Base-by-base conservation (phyloP, 352 stramenopile species). In the Pythium folliculosum region DNA sequence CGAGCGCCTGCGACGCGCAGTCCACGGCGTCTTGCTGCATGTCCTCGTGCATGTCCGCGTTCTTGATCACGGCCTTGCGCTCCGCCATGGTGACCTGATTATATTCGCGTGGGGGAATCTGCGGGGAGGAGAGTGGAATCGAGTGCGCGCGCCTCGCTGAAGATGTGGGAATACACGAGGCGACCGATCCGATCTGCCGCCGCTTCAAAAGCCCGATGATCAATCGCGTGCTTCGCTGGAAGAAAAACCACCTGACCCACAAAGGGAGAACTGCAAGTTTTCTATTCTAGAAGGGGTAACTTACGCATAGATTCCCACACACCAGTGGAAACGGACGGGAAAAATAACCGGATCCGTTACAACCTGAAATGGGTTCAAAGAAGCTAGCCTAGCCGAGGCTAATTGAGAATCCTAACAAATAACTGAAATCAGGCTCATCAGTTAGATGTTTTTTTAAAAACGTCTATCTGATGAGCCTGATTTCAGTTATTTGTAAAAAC, bases 21-120 rank as follows among this genome's bases (percentile, higher is more conserved):
- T 99, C 97, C 47, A 99, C 96, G 38, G 97, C 97, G 80, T 99
- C 97, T 86, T 99, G 97, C 81, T 99, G 97, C 97, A 99, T 99
- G 75, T 99, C 94, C 77, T 99, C 97, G 43, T 97, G 95, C 97
- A 99, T 99, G 80, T 99, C 97, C 49, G 97, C 97, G 86, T 99
- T 99, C 84, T 99, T 99, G 77, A 99, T 99, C 49, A 99, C 97
- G n/a, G 97, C 97, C 85, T 99, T 99, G 84, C 95, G 86, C 88
- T 97, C 90, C 72, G 89, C 88, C 88, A 96, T 96, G 61, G 65
- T 76, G 62, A 25, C 19, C 21, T n/a, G 37, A 16, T 23, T 59
- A 44, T 44, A 6, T 44, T 17, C 38, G 35, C 51, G 14, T 63
- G 38, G 22, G 7, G 40, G n/a, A n/a, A n/a, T n/a, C n/a, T 19